Evolutionary conservation across 768 basidiomycete species (phyloP).

Genomic region (Pulveroboletus frians): DNA sequence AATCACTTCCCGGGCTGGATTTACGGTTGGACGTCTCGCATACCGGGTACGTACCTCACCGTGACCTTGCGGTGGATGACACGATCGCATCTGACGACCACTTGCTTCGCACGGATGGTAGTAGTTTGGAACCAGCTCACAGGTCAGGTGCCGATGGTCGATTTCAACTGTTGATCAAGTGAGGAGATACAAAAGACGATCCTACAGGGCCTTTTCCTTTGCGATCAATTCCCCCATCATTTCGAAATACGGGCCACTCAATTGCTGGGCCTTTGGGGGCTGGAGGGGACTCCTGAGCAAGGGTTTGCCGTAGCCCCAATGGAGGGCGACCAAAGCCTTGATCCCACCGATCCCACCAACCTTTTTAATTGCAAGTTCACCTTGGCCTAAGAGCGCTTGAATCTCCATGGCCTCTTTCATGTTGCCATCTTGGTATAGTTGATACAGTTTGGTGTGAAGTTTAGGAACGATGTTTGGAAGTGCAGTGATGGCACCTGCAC

Average conservation of each 20-base stretch:
- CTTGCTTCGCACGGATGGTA: no score
- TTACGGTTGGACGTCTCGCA: no score
- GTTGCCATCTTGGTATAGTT: conserved; percentile 48
- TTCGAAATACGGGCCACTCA: conserved; percentile 37
- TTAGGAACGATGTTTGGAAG: conserved; percentile 60
- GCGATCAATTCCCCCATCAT: conserved; percentile 43
- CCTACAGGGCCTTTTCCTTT: conserved; percentile 37
- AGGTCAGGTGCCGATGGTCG: neutral
- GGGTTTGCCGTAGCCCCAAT: conserved; percentile 59
- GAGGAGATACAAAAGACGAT: conserved; percentile 2
- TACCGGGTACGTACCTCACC: no score
- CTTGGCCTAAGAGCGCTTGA: conserved; percentile 58
- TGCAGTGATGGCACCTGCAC: conserved; percentile 63
- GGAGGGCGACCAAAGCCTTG: conserved; percentile 55
- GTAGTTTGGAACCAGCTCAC: neutral
- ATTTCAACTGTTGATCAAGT: neutral
- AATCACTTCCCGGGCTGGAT: no score
- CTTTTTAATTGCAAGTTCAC: conserved; percentile 59
- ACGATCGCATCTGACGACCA: no score
- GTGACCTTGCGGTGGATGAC: no score
- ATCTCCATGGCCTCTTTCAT: conserved; percentile 54
- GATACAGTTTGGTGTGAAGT: conserved; percentile 46
- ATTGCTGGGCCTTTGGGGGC: conserved; percentile 32
- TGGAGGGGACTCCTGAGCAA: conserved; percentile 48
- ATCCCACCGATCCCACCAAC: conserved; percentile 65